Base-by-base conservation (phyloP, 768 basidiomycete species). In the Panaeolus papilionaceus region DNA sequence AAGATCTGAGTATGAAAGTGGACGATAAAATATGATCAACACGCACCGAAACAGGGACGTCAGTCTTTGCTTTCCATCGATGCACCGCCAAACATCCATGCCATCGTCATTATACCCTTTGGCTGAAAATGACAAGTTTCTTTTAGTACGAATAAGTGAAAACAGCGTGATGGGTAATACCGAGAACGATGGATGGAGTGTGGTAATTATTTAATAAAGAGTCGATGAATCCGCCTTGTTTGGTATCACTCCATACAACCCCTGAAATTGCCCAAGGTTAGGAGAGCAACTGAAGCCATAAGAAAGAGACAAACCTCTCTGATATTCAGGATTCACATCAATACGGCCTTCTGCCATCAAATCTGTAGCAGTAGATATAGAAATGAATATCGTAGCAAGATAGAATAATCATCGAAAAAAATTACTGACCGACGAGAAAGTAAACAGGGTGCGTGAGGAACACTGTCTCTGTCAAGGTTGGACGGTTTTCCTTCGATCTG, bases 11-110 rank as follows among this genome's bases (percentile, higher is more conserved):
- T 38, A 45, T 62, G 49, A 16, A 64, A 68, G 45, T 26, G 10
- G 28, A 7, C 38, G 64, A 28, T 40, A 61, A 9, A 23, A 38
- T 14, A 65, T 14, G 42, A 16, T 18, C 5, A 61, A 28, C 18
- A 66, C 72, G 18, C 45, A 91, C 90, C 83, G 81, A 69, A 83
- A 81, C 33, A 92, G 86, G 0, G 90, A 90, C 0, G 91, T 90
- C 68, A 92, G 73, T 38, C 91, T 81, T 69, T 92, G 90, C 73
- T 92, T 92, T n/a, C 90, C 90, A 69, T 92, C 91, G 14, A 91
- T 89, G 68, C 90, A 91, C 0, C 81, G 81, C 23, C 85, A 81
- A 20, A 72, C 71, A 68, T 86, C 85, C 7, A 73, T 75, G 3
- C 83, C 85, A 39, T 87, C 81, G 2, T 80, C 76, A 18, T 75